Percentiles rank a stretch among this genome's conserved stretches.
Evolutionary conservation across 352 stramenopile genomes (phyloP).

Genomic region (Thalassiosira exigua): DNA sequence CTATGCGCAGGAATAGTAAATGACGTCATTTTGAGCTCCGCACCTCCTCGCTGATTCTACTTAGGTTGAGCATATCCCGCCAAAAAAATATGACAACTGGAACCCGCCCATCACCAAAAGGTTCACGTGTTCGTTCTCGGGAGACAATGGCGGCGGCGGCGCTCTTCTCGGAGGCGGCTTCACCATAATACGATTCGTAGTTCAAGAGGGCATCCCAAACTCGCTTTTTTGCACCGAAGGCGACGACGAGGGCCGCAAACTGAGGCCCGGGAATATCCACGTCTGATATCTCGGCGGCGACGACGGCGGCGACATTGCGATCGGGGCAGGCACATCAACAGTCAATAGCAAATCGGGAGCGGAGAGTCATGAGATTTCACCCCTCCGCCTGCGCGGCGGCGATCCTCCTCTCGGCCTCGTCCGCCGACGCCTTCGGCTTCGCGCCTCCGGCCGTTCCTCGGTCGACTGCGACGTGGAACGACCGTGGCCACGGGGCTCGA

Average conservation of each 20-base stretch:
- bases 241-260: background rate
- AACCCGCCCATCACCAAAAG: slow-evolving; percentile 8
- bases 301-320: background rate
- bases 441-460: slow-evolving; percentile 12
- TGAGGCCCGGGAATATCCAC: background rate
- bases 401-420: slow-evolving; percentile 24
- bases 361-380: slow-evolving; percentile 59
- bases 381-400: slow-evolving; percentile 36
- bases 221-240: background rate
- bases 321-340: background rate
- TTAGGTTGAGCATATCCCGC: too few relatives aligned
- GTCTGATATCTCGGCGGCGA: background rate
- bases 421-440: slow-evolving; percentile 26
- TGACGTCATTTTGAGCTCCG: slow-evolving; percentile 12
- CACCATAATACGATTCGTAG: too few relatives aligned
- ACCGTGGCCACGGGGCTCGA: background rate
- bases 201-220: background rate
- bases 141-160: background rate
- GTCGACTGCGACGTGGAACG: background rate
- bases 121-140: background rate
- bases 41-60: slow-evolving; percentile 5
- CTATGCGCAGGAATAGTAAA: slow-evolving; percentile 28
- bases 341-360: too few relatives aligned
- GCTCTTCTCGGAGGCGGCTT: background rate
- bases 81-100: slow-evolving; percentile 15